These are phyloP conservation scores for Neopestalotiopsis rosae DNA, from an alignment of 2,329 filamentous ascomycete genomes.

Conservation along the genomic window DNA sequence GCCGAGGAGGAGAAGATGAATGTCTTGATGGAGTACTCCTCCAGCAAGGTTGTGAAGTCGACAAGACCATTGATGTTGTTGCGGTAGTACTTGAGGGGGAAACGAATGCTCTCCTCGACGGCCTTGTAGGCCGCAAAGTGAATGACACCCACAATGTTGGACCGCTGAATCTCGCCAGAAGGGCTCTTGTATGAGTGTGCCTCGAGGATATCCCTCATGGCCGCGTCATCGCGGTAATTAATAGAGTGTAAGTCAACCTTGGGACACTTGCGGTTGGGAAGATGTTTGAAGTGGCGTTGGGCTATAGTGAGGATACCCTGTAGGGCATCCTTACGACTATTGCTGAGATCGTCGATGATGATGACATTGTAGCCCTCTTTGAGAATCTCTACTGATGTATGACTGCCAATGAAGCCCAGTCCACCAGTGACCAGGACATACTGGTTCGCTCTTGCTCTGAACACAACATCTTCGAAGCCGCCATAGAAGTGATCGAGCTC, in stretches of 20 bases:
- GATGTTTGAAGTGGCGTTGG: not conserved
- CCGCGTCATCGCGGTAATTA: conserved; percentile 33
- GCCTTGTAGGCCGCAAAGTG: conserved; percentile 74
- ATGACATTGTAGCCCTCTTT: conserved; percentile 60
- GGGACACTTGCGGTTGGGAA: not conserved
- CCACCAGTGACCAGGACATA: conserved; percentile 55
- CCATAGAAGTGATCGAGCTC: not conserved
- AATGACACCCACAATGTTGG: conserved; percentile 64
- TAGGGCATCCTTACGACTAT: conserved; percentile 29
- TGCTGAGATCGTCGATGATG: conserved; percentile 50
- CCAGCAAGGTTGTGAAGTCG: conserved; percentile 57
- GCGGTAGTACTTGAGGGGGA: conserved; percentile 68
- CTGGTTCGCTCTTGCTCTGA: not conserved
- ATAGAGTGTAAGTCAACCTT: conserved; percentile 1
- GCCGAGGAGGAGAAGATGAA: conserved; percentile 73
- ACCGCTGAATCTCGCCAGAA: conserved; percentile 34
- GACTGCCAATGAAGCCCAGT: conserved; percentile 61
- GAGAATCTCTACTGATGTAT: conserved; percentile 58
- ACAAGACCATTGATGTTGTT: conserved; percentile 59
- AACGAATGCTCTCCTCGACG: conserved; percentile 65
- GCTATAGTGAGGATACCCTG: conserved; percentile 9
- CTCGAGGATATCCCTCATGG: conserved; percentile 35
- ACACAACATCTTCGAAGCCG: not conserved
- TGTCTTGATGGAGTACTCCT: conserved; percentile 65
- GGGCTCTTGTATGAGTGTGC: not conserved